Evolutionary conservation across 768 basidiomycete species (phyloP), one percentile per base, ranked within the genome.

Genomic region (Russula lepida): DNA sequence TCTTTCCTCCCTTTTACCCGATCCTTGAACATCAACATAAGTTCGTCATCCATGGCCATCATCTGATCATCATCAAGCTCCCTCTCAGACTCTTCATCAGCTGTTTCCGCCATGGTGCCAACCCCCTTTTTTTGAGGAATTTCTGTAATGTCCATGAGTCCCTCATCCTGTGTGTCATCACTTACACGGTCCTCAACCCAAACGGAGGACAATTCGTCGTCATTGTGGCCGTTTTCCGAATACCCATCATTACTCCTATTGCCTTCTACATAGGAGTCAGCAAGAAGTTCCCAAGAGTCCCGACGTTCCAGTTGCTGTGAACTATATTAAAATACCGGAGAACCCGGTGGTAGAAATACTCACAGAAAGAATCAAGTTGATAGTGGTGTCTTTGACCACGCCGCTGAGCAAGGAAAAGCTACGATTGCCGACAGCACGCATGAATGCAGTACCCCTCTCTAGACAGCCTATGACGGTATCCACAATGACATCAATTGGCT

Each of bases 1-100:
- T 78, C 80, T 74, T 68, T 83, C 33, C 25, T 62, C 85, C 71
- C 79, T 82, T 56, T 81, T 84, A 58, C 78, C 77, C 25, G 80
- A 75, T 62, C 84, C 82, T 81, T 81, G 81, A 99, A 95, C 32
- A 93, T 85, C 54, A 86, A 83, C 4, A 90, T 92, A 7, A 99
- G 83, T 69, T 95, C 88, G 52, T 90, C 89, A 69, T 99, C 95
- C 28, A 98, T 83, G 35, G 88, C 89, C 79, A 98, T 85, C 95
- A 99, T 99, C 74, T 97, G 92, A 27, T 98, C 95, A 69, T 99
- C 95, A 70, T 97, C 89, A 86, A 95, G 87, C 51, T 89, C 88
- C 63, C 85, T 84, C 15, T 84, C 84, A 43, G 73, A 76, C 4
- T 77, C 79, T 39, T 78, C 83, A 49, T 84, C 83, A 7, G 78